Evolutionary conservation across 2,329 filamentous ascomycete species (phyloP), one percentile per base, ranked within the genome.

Genomic region (Ceratocystis alfenasii): DNA sequence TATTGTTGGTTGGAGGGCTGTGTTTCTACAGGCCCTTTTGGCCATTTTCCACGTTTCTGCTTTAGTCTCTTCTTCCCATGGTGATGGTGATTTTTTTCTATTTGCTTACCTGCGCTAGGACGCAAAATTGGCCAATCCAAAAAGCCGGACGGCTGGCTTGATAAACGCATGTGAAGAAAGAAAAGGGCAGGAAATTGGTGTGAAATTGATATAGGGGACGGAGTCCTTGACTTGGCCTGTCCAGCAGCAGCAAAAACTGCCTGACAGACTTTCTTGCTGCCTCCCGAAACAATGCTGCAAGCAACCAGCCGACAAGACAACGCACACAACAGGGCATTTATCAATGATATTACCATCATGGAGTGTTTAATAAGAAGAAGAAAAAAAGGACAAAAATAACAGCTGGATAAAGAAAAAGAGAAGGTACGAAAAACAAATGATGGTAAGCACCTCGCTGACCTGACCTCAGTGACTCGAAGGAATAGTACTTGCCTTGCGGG

Each of bases 381-480:
- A 22, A 48, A 41, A 44, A 30, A 36, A 44, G n/a, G 36, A 30
- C 22, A 63, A n/a, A 4, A 28, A 33, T 50, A 64, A 50, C 33
- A 36, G 8, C 25, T 33, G 12, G 7, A 59, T 30, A 20, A 36
- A 53, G 36, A 50, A 50, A 59, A 36, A 59, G 5, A 33, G 55
- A 36, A 59, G 55, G 55, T n/a, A 30, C 30, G 6, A 57, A 59
- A 59, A 33, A 57, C 17, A 20, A 50, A 25, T 25, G 2, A 55
- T 41, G 45, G 62, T 55, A 46, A 62, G 44, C 46, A 36, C 46
- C 62, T 50, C n/a, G 25, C 62, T 59, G 55, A 59, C 55, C 30
- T 33, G 55, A 33, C 22, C 55, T 36, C 1, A 59, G 33, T 36
- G 55, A 59, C 55, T 59, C 30, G 55, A 59, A 59, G 28, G 55